Evolutionary conservation across 2,329 filamentous ascomycete species (phyloP).

Genomic region (Phialocephala sp.): DNA sequence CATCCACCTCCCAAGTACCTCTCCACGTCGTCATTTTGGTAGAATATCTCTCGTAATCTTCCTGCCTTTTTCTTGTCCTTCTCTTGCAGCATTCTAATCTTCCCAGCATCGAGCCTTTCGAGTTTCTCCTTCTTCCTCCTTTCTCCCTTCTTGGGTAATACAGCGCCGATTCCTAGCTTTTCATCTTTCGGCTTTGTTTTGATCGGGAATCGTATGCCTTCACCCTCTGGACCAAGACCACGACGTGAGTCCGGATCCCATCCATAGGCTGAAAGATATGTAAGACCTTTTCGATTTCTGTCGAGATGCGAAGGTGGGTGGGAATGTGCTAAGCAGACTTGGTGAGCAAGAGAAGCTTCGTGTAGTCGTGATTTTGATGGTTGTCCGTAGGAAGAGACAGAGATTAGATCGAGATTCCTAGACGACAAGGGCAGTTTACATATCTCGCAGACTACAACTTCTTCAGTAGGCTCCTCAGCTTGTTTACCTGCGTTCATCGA

Average conservation of each 20-base stretch:
- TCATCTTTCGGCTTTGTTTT: constrained; percentile 73
- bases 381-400: constrained; percentile 12
- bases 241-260: constrained; percentile 76
- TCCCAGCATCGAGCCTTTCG: constrained; percentile 70
- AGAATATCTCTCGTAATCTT: constrained; percentile 73
- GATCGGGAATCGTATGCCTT: constrained; percentile 77
- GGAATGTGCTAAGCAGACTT: constrained; percentile 71
- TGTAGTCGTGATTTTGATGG: constrained; percentile 47
- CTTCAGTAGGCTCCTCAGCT: neutral
- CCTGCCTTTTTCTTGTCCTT: constrained; percentile 68
- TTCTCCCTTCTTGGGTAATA: constrained; percentile 45
- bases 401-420: constrained; percentile 32
- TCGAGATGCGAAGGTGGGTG: constrained; percentile 76
- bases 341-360: constrained; percentile 70
- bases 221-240: constrained; percentile 72
- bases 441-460: constrained; percentile 54
- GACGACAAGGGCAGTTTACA: constrained; percentile 65
- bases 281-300: constrained; percentile 71
- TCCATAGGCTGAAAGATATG: constrained; percentile 68
- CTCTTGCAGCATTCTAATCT: constrained; percentile 64
- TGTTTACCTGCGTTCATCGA: neutral
- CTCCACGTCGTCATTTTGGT: constrained; percentile 75
- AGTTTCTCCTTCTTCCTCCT: constrained; percentile 49
- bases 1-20: constrained; percentile 56
- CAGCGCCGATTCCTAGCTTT: constrained; percentile 73